phyloP scores from a whole-genome alignment of 1,284 basidiomycete genomes.

The Trichosporon faecale region DNA sequence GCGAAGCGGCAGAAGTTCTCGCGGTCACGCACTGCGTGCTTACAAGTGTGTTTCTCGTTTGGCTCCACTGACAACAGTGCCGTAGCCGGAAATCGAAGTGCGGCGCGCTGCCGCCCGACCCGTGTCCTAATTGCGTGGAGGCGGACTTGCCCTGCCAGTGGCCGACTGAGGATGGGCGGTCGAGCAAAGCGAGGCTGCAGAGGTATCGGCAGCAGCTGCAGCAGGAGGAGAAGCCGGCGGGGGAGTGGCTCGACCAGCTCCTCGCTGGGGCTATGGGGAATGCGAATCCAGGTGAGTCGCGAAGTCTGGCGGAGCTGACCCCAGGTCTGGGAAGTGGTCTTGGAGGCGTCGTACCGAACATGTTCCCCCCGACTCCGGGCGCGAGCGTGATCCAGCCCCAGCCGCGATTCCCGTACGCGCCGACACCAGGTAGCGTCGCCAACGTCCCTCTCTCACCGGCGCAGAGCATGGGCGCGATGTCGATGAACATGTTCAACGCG shows the following conservation, averaged over 20 bases:
- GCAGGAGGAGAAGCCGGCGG: conserved; percentile 10
- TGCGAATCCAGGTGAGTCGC: not conserved
- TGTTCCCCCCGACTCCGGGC: not conserved
- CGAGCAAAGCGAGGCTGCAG: conserved; percentile 22
- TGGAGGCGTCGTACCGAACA: not conserved
- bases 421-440: not conserved
- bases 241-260: conserved; percentile 21
- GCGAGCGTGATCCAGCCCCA: not conserved
- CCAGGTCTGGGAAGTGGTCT: not conserved
- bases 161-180: conserved; percentile 34
- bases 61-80: conserved; percentile 22
- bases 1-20: conserved; percentile 33
- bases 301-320: not conserved
- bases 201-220: not conserved
- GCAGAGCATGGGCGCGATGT: not conserved
- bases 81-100: conserved; percentile 33
- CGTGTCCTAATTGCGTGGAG: conserved; percentile 32
- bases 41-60: conserved; percentile 1
- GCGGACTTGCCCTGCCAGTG: conserved; percentile 28
- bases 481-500: not conserved
- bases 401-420: not conserved
- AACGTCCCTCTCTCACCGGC: not conserved
- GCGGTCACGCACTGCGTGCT: conserved; percentile 25
- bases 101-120: conserved; percentile 27
- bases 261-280: conserved; percentile 10